Percentiles rank a stretch among this genome's conserved stretches.
phyloP scores from a whole-genome alignment of 2,329 filamentous ascomycete genomes.

The Tothia fuscella region DNA sequence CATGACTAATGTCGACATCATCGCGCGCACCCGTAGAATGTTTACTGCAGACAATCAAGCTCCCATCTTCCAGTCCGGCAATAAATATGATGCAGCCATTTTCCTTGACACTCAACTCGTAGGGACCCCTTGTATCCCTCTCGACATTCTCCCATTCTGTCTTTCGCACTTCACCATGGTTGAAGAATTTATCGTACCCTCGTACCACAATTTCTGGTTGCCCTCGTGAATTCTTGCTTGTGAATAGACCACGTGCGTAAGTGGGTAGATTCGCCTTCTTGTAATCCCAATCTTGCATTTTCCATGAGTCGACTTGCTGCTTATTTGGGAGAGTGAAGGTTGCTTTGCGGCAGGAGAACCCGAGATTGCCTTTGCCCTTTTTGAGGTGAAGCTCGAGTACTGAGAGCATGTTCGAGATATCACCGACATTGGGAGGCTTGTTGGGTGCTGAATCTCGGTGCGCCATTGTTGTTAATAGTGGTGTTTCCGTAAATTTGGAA shows the following conservation, averaged over 20 bases:
- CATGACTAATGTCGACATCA: conserved; percentile 67
- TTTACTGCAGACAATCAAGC: conserved; percentile 94
- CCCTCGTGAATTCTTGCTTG: conserved; percentile 53
- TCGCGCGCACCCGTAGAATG: conserved; percentile 79
- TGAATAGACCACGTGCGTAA: conserved; percentile 89
- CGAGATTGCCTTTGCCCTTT: conserved; percentile 36
- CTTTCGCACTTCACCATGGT: conserved; percentile 66
- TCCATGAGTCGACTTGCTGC: conserved; percentile 77
- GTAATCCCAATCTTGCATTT: conserved; percentile 91
- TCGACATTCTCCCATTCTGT: conserved; percentile 78
- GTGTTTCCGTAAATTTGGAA: too few relatives aligned
- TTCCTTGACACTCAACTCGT: conserved; percentile 93
- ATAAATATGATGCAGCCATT: conserved; percentile 99
- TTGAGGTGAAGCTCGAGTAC: conserved; percentile 48
- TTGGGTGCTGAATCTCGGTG: conserved; percentile 45
- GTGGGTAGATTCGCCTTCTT: conserved; percentile 77
- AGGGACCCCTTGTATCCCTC: conserved; percentile 66
- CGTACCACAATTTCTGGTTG: conserved; percentile 69
- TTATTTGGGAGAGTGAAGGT: conserved; percentile 57
- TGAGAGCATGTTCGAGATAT: conserved; percentile 54
- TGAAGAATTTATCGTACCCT: conserved; percentile 99
- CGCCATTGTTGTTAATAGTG: conserved; percentile 38
- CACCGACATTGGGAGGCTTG: conserved; percentile 54
- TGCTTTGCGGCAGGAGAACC: conserved; percentile 68
- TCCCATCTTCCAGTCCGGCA: conserved; percentile 77